phyloP scores from a whole-genome alignment of 2,329 filamentous ascomycete species.

The Clarireedia monteithiana region DNA sequence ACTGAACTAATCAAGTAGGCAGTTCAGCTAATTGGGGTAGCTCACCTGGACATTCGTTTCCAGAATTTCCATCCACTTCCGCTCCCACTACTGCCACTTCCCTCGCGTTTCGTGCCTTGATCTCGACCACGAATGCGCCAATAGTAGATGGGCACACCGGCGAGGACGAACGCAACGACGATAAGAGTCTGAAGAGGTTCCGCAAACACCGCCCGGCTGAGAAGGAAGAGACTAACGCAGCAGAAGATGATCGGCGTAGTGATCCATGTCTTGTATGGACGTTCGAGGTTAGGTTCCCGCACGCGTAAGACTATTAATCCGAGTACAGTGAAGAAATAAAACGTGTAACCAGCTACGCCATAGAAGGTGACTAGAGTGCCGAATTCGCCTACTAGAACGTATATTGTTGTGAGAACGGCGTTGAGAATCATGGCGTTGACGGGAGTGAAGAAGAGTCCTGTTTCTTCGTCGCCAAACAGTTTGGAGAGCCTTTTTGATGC shows the following conservation, averaged over 20 bases:
- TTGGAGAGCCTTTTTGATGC: slow-evolving; percentile 49
- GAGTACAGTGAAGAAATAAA: slow-evolving; percentile 93
- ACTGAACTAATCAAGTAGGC: not conserved
- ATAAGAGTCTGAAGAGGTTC: slow-evolving; percentile 85
- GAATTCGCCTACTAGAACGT: slow-evolving; percentile 85
- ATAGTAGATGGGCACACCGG: slow-evolving; percentile 81
- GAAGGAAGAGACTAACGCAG: slow-evolving; percentile 88
- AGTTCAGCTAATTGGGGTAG: not conserved
- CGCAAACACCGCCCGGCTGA: slow-evolving; percentile 82
- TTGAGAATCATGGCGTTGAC: slow-evolving; percentile 87
- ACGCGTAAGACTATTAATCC: slow-evolving; percentile 88
- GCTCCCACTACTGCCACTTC: slow-evolving; percentile 32
- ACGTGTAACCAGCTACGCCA: slow-evolving; percentile 92
- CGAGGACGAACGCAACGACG: slow-evolving; percentile 76
- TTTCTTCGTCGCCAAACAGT: slow-evolving; percentile 68
- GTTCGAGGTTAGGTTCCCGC: slow-evolving; percentile 75
- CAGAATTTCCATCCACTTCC: slow-evolving; percentile 55
- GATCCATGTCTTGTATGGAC: slow-evolving; percentile 95
- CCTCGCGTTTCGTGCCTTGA: slow-evolving; percentile 38
- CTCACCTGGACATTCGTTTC: slow-evolving; percentile 27
- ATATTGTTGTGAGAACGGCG: slow-evolving; percentile 60
- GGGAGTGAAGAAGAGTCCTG: slow-evolving; percentile 86
- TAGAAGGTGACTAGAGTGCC: slow-evolving; percentile 91
- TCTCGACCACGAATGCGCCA: slow-evolving; percentile 70
- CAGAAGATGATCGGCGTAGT: slow-evolving; percentile 96